Conservation (phyloP, 2,329 filamentous ascomycete species). For the Fusarium pseudonygamai region DNA sequence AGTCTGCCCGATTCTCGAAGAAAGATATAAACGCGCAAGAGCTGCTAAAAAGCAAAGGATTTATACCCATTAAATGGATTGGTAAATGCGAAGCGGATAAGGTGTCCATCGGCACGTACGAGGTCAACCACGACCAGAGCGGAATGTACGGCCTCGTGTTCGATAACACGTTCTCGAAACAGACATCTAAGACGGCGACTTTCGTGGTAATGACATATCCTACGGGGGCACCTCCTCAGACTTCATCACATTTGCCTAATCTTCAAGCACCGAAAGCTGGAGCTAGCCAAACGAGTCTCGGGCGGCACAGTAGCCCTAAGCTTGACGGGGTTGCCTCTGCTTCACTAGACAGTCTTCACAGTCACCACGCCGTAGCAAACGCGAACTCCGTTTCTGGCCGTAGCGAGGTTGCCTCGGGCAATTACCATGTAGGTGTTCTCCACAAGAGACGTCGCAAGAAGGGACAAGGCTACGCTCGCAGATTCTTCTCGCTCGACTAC, state of each 20-base stretch:
- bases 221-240: conserved; percentile 79
- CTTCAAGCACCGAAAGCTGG: conserved; percentile 54
- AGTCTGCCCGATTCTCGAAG: conserved; percentile 59
- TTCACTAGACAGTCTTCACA: conserved; percentile 70
- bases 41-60: conserved; percentile 71
- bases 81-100: conserved; percentile 98
- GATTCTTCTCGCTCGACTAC: conserved; percentile 97
- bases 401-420: conserved; percentile 58
- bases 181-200: conserved; percentile 91
- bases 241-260: conserved; percentile 74
- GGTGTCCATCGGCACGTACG: conserved; percentile 88
- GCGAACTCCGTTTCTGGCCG: conserved; percentile 61
- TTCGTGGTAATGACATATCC: conserved; percentile 96
- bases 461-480: conserved; percentile 89
- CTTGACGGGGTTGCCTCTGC: conserved; percentile 58
- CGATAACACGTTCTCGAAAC: conserved; percentile 98
- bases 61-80: conserved; percentile 81
- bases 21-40: conserved; percentile 71
- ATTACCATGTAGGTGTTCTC: conserved; percentile 84
- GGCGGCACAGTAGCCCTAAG: conserved; percentile 57
- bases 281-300: conserved; percentile 62
- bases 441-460: conserved; percentile 93
- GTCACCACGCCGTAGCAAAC: conserved; percentile 55
- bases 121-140: conserved; percentile 76
- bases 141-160: conserved; percentile 98